Conservation (phyloP, 345 rosid genomes). For the Cardamine occulta region DNA sequence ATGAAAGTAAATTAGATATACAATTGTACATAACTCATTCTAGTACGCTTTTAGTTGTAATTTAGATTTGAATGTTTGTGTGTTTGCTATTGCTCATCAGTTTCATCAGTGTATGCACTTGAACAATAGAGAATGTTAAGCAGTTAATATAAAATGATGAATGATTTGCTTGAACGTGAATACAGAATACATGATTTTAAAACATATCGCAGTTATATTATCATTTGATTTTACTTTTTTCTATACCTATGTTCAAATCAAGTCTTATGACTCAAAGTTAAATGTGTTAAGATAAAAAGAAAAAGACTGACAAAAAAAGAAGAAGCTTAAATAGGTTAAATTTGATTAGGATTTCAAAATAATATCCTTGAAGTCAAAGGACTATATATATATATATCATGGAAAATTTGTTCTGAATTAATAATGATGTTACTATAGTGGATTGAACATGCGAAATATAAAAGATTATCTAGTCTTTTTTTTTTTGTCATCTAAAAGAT, state of each 20-base stretch:
- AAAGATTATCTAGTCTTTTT: conserved; percentile 9
- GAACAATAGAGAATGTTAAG: not conserved
- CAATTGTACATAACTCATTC: conserved; percentile 50
- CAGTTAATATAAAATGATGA: conserved; percentile 14
- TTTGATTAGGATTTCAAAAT: not conserved
- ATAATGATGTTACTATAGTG: conserved; percentile 6
- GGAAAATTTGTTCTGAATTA: not conserved
- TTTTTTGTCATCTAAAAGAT: too few relatives aligned
- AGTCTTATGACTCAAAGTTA: not conserved
- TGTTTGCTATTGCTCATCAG: conserved; percentile 22
- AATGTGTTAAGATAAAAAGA: not conserved
- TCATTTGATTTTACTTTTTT: not conserved
- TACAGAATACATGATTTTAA: not conserved
- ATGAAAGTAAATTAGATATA: conserved; percentile 39
- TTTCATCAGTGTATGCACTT: conserved; percentile 20
- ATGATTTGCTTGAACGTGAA: not conserved
- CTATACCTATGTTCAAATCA: not conserved
- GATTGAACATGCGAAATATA: conserved; percentile 19
- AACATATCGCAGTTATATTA: conserved; percentile 8
- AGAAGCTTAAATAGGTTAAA: not conserved
- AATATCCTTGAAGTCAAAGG: conserved; percentile 25
- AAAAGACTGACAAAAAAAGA: too few relatives aligned
- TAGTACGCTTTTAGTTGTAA: not conserved
- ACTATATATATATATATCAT: too few relatives aligned
- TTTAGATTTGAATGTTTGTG: conserved; percentile 29